Evolutionary conservation across 2,329 filamentous ascomycete genomes (phyloP).

Genomic region (Leptosphaerulina australis): DNA sequence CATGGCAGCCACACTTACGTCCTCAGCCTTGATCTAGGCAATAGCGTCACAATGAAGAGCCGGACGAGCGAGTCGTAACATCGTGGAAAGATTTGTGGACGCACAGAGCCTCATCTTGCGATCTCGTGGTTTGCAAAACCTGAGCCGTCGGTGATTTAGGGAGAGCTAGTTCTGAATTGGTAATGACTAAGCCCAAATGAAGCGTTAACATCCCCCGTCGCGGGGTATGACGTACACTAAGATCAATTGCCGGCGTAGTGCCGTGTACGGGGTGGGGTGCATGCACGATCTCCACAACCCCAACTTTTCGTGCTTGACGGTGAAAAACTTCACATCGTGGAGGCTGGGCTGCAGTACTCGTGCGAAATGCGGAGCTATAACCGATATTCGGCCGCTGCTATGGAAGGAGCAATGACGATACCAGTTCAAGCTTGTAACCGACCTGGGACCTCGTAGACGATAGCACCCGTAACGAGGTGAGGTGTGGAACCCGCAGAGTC

Average conservation of each 20-base stretch:
- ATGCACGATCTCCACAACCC: slow-evolving; percentile 8
- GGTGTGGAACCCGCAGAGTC: not conserved
- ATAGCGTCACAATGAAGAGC: slow-evolving; percentile 5
- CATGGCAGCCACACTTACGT: slow-evolving; percentile 11
- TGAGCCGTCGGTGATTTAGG: slow-evolving; percentile 1
- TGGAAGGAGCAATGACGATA: slow-evolving; percentile 7
- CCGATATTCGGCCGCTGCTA: slow-evolving; percentile 5
- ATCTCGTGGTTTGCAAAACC: slow-evolving; percentile 18
- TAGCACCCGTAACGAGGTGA: not conserved
- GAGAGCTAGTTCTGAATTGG: slow-evolving; percentile 1
- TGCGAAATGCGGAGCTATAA: slow-evolving; percentile 1
- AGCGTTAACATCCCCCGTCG: too few relatives aligned
- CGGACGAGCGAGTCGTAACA: slow-evolving; percentile 2
- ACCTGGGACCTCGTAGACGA: not conserved
- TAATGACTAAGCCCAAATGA: slow-evolving; percentile 3
- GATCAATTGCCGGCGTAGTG: slow-evolving; percentile 10
- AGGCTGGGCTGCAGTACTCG: slow-evolving; percentile 2
- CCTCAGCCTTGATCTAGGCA: not conserved
- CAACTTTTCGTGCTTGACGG: not conserved
- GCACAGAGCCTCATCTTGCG: slow-evolving; percentile 16
- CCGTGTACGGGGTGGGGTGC: slow-evolving; percentile 6
- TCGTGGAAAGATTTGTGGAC: slow-evolving; percentile 9
- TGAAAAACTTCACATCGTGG: slow-evolving; percentile 2
- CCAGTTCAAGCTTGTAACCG: slow-evolving; percentile 1
- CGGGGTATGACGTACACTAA: too few relatives aligned